phyloP scores from a whole-genome alignment of 768 basidiomycete genomes.

The Auricularia cornea region DNA sequence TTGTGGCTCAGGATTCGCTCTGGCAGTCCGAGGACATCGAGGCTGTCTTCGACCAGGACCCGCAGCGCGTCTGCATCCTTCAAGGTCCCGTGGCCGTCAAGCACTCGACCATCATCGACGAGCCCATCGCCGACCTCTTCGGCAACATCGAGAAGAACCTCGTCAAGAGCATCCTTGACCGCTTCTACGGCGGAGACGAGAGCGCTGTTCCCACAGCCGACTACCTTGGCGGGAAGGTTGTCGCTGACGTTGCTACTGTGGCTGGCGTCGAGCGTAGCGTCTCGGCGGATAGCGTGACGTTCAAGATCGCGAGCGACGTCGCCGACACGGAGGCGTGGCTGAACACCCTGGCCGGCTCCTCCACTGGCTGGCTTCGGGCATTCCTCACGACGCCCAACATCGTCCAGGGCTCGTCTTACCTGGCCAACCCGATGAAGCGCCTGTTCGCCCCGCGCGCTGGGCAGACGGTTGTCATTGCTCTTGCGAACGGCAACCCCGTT shows the following conservation, averaged over 20 bases:
- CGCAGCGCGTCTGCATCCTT: slow-evolving; percentile 94
- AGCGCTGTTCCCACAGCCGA: slow-evolving; percentile 71
- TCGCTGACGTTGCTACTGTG: slow-evolving; percentile 8
- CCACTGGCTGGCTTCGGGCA: slow-evolving; percentile 80
- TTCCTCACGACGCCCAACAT: slow-evolving; percentile 73
- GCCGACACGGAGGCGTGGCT: slow-evolving; percentile 73
- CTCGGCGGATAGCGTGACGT: slow-evolving; percentile 30
- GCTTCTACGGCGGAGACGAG: slow-evolving; percentile 68
- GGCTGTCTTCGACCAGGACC: slow-evolving; percentile 97
- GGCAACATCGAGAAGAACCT: slow-evolving; percentile 79
- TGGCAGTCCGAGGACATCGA: slow-evolving; percentile 99
- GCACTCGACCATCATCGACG: slow-evolving; percentile 79
- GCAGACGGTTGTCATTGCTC: slow-evolving; percentile 66
- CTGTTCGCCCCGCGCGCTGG: slow-evolving; percentile 72
- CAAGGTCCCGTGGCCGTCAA: slow-evolving; percentile 95
- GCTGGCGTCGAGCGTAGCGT: slow-evolving; percentile 32
- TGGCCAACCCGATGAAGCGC: slow-evolving; percentile 84
- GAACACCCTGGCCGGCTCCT: slow-evolving; percentile 71
- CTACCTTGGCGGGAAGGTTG: slow-evolving; percentile 57
- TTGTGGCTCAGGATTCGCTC: slow-evolving; percentile 66
- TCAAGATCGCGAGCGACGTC: slow-evolving; percentile 33
- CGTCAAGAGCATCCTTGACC: slow-evolving; percentile 67
- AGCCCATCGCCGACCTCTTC: slow-evolving; percentile 87
- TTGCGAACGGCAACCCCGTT: slow-evolving; percentile 27
- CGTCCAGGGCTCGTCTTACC: slow-evolving; percentile 76